These are phyloP conservation scores for Microascus cirrosus DNA, from an alignment of 2,329 filamentous ascomycete genomes.

Conservation along the genomic window DNA sequence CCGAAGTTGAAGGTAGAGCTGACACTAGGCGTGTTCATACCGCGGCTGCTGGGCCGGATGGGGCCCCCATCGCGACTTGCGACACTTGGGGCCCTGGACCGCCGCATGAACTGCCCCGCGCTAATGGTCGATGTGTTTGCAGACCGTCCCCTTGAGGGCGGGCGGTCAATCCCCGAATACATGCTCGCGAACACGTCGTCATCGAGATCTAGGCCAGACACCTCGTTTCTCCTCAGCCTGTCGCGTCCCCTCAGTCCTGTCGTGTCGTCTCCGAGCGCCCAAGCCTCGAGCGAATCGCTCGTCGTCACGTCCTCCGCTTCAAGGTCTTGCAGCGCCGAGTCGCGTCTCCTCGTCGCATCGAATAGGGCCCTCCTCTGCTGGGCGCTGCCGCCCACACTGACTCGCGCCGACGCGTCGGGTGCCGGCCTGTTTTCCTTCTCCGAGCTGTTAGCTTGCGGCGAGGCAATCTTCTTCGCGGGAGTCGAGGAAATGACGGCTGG, in stretches of 20 bases:
- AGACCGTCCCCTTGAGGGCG: constrained; percentile 21
- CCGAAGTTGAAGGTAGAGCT: constrained; percentile 44
- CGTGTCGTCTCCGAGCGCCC: neutral
- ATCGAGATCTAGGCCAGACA: constrained; percentile 37
- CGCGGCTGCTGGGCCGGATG: constrained; percentile 41
- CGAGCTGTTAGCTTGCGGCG: constrained; percentile 9
- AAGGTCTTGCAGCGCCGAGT: constrained; percentile 24
- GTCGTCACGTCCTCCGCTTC: constrained; percentile 21
- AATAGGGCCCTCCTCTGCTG: neutral
- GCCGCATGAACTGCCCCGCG: constrained; percentile 32
- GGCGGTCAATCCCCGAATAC: constrained; percentile 23
- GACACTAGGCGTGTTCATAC: constrained; percentile 33
- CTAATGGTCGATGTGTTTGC: constrained; percentile 34
- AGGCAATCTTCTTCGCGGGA: constrained; percentile 9
- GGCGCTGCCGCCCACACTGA: neutral
- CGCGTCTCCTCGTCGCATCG: constrained; percentile 13
- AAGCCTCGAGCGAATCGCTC: neutral
- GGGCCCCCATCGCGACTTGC: constrained; percentile 37
- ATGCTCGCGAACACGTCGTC: constrained; percentile 33
- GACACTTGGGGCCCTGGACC: constrained; percentile 37
- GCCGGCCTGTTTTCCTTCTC: constrained; percentile 4
- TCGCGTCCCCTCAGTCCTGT: constrained; percentile 15
- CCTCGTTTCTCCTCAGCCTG: constrained; percentile 24
- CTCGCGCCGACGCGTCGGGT: constrained; percentile 13
- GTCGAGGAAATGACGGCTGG: constrained; percentile 9